Conservation (phyloP, 225 moss, liverwort and hornwort species). For the Marchantia paleacea region DNA sequence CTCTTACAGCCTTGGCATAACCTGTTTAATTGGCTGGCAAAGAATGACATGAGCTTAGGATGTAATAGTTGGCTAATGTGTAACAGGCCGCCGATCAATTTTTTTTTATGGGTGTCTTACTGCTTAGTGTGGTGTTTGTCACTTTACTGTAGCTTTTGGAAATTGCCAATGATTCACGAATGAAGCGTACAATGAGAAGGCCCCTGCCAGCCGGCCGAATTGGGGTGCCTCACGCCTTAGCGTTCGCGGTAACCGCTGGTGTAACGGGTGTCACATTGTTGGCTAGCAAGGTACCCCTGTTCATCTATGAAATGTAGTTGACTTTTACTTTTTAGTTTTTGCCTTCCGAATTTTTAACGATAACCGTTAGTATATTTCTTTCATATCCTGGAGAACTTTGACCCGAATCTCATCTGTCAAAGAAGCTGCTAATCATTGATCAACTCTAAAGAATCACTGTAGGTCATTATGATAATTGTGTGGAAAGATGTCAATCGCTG, state of each 20-base stretch:
- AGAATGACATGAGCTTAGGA: neutral
- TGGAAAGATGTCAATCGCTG: neutral
- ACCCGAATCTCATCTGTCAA: neutral
- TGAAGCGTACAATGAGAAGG: slow-evolving; percentile 93
- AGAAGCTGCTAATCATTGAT: neutral
- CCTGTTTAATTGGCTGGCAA: no score
- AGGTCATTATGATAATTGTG: neutral
- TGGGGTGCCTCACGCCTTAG: slow-evolving; percentile 60
- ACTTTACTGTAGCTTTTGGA: slow-evolving; percentile 52
- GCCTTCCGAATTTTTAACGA: neutral
- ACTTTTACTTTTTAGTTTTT: neutral
- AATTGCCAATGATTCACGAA: slow-evolving; percentile 65
- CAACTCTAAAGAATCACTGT: neutral
- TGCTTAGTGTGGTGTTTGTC: neutral
- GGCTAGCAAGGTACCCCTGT: slow-evolving; percentile 36
- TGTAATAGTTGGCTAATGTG: neutral
- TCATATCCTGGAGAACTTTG: no score
- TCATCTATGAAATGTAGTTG: neutral
- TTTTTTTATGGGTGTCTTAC: neutral
- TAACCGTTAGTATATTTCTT: no score
- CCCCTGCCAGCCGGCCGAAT: slow-evolving; percentile 85
- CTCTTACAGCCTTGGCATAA: no score
- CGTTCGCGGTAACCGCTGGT: slow-evolving; percentile 68
- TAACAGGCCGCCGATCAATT: neutral
- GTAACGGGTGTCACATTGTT: slow-evolving; percentile 60